Evolutionary conservation across 2,329 filamentous ascomycete species (phyloP), one percentile per base, ranked within the genome.

Genomic region (Trichophyton verrucosum): DNA sequence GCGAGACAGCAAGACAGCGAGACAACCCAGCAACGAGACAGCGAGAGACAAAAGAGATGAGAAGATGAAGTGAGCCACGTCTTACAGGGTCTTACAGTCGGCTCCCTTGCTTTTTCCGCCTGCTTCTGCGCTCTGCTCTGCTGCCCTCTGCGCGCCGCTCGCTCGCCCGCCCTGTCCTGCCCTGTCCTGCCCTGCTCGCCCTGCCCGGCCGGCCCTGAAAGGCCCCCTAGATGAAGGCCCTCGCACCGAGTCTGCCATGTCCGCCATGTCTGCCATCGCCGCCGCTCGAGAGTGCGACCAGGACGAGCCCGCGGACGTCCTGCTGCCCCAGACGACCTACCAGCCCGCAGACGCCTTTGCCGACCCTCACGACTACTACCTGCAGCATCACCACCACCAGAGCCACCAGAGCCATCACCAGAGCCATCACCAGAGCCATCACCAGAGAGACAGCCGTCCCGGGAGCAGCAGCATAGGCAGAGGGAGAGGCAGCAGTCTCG

Each of bases 351-450:
- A 65, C 58, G 61, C 63, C 57, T 75, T 73, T 27, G 71, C 74
- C 51, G 76, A 79, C 66, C 79, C 78, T 42, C 77, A 78, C 70
- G 78, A 80, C 20, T 81, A 78, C 69, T 81, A 81, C 66, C 75
- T 77, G 65, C 73, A 74, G 51, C 77, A 77, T 67, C 71, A 70
- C 60, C 69, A 70, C 40, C 71, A 73, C 59, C 13, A 53, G 1
- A 3, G 11, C 20, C 46, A 22, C 15, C 20, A 53, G 1, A 3
- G 11, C 20, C 46, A 22, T 3, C 20, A 70, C 40, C 9, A n/a
- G 42, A 46, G 42, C 42, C 42, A 7, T 3, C 1, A 8, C 42
- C 42, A 46, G 17, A 3, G 42, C 42, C 42, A 42, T 7, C 27
- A 6, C 3, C 11, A 13, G 11, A 1, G 33, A 13, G 33, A 38